A percentile compares a stretch with the other conserved stretches of the same genome.
These are phyloP conservation scores for Neurospora tetraspora DNA, from an alignment of 495 filamentous ascomycete species.

Conservation along the genomic window DNA sequence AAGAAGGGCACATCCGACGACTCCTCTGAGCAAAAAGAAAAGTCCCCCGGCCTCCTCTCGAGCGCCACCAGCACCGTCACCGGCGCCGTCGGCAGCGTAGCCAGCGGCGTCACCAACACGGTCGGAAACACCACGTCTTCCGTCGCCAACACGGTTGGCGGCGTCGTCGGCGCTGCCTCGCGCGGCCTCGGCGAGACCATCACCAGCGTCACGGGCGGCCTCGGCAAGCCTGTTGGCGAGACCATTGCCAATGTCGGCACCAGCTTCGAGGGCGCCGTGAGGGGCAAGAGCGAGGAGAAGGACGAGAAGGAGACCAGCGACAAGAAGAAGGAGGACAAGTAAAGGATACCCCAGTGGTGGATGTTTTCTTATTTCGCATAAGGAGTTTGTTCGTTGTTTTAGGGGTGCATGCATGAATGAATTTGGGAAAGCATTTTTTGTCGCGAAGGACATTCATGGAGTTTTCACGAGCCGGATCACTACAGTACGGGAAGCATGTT, in stretches of 20 bases:
- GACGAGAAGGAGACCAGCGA: conserved; percentile 63
- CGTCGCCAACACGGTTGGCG: conserved; percentile 60
- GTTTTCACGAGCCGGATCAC: not conserved
- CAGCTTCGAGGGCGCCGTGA: conserved; percentile 48
- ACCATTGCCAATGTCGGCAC: conserved; percentile 50
- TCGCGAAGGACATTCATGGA: not conserved
- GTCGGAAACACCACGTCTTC: conserved; percentile 50
- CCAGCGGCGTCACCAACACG: conserved; percentile 46
- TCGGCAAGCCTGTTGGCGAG: conserved; percentile 57
- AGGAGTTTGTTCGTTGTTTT: not conserved
- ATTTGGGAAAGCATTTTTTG: not conserved
- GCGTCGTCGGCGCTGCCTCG: conserved; percentile 56
- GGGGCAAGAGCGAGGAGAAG: conserved; percentile 33
- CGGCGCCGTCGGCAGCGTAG: conserved; percentile 52
- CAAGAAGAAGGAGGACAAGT: conserved; percentile 18
- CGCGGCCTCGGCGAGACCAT: conserved; percentile 36
- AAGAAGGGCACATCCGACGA: not conserved
- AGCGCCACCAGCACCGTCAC: conserved; percentile 28
- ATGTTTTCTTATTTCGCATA: not conserved
- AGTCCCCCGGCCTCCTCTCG: not conserved
- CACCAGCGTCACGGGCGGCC: conserved; percentile 44
- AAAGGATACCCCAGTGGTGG: not conserved
- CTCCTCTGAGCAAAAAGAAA: not conserved
- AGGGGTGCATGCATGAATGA: not conserved
- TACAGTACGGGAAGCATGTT: not conserved